Evolutionary conservation across 1,284 basidiomycete species (phyloP).

Genomic region (Trametes polyzona): DNA sequence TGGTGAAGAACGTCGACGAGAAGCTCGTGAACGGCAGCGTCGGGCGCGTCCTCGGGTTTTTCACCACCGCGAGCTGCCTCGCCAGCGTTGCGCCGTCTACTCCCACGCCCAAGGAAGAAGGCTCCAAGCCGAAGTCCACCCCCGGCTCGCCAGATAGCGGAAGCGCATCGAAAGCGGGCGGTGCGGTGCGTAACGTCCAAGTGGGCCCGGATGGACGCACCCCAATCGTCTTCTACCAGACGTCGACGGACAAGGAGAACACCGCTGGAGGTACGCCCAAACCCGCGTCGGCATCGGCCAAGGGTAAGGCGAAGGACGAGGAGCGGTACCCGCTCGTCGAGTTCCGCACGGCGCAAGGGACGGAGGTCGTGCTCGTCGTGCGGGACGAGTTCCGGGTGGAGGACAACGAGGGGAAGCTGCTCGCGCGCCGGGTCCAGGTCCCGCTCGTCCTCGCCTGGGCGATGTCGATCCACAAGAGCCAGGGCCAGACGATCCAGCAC

Average conservation of each 20-base stretch:
- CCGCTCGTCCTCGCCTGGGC: slow-evolving; percentile 91
- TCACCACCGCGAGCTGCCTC: slow-evolving; percentile 24
- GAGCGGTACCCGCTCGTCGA: slow-evolving; percentile 75
- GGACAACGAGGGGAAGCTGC: slow-evolving; percentile 46
- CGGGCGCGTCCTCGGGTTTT: slow-evolving; percentile 41
- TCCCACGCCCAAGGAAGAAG: slow-evolving; percentile 6
- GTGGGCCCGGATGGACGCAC: slow-evolving; percentile 41
- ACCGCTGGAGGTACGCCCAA: slow-evolving; percentile 25
- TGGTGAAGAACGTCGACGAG: slow-evolving; percentile 67
- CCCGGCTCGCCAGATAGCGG: slow-evolving; percentile 21
- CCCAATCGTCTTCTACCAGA: slow-evolving; percentile 24
- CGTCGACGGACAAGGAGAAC: slow-evolving; percentile 36
- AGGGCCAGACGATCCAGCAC: slow-evolving; percentile 87
- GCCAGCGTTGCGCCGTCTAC: slow-evolving; percentile 21
- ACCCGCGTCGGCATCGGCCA: slow-evolving; percentile 19
- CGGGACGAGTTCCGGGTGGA: slow-evolving; percentile 47
- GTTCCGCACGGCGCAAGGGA: slow-evolving; percentile 69
- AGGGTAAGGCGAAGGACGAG: slow-evolving; percentile 38
- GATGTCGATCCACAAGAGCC: slow-evolving; percentile 95
- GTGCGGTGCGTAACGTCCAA: slow-evolving; percentile 38
- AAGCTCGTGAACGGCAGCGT: slow-evolving; percentile 42
- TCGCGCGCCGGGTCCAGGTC: slow-evolving; percentile 60
- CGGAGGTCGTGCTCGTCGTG: slow-evolving; percentile 58
- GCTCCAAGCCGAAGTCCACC: slow-evolving; percentile 25
- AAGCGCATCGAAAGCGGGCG: slow-evolving; percentile 27